Conservation (phyloP, 2,329 filamentous ascomycete species). For the Cordyceps sp. region DNA sequence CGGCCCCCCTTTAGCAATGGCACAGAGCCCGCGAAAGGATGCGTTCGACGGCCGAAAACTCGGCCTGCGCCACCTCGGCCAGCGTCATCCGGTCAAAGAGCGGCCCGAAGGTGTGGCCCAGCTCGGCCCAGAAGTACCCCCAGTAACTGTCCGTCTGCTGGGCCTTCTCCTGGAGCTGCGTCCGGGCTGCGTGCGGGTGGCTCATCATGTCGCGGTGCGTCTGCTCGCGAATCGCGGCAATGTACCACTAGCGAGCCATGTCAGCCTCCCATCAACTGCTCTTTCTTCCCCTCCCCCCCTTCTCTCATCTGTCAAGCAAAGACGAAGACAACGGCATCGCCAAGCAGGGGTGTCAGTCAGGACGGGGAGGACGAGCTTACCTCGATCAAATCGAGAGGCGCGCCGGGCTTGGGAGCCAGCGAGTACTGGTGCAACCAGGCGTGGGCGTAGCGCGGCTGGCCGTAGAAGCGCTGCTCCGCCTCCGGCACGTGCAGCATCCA, state of each 20-base stretch:
- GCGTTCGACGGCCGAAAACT: constrained; percentile 32
- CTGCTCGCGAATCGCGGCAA: constrained; percentile 35
- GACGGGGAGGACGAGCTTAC: too few species aligned
- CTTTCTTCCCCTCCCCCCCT: too few species aligned
- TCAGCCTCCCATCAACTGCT: too few species aligned
- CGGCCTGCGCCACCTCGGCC: constrained; percentile 23
- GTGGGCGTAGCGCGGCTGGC: constrained; percentile 29
- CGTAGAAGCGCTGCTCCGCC: constrained; percentile 18
- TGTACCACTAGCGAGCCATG: constrained; percentile 33
- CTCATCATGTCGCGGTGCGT: constrained; percentile 22
- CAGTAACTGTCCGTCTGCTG: constrained; percentile 26
- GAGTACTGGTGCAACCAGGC: constrained; percentile 36
- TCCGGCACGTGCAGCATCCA: constrained; percentile 20
- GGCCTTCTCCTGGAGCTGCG: constrained; percentile 16
- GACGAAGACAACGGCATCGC: too few species aligned
- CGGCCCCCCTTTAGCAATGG: constrained; percentile 1
- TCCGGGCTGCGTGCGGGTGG: constrained; percentile 24
- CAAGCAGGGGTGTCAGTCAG: too few species aligned
- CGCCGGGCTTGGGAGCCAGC: constrained; percentile 29
- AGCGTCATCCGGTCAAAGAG: constrained; percentile 32
- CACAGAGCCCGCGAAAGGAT: constrained; percentile 26
- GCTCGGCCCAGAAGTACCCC: constrained; percentile 34
- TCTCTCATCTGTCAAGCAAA: too few species aligned
- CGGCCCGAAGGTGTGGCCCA: constrained; percentile 21
- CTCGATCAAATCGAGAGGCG: constrained; percentile 36